phyloP scores from a whole-genome alignment of 805 yeast genomes.

The Nakazawaea wickerhamii region DNA sequence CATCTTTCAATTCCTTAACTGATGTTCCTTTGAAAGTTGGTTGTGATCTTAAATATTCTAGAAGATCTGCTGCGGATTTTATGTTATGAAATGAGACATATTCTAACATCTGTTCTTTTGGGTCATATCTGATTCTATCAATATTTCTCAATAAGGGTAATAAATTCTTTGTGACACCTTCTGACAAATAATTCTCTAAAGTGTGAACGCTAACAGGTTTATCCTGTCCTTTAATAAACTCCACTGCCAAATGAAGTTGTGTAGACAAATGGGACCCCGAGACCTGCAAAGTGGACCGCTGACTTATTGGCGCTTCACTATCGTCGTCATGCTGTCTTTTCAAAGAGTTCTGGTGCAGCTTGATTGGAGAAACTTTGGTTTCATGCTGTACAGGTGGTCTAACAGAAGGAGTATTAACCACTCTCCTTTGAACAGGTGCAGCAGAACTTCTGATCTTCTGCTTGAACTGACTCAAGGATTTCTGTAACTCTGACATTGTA shows the following conservation, averaged over 20 bases:
- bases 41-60: constrained; percentile 70
- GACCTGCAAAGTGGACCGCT: constrained; percentile 9
- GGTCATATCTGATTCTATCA: constrained; percentile 70
- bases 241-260: constrained; percentile 85
- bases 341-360: constrained; percentile 15
- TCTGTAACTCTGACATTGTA: constrained; percentile 11
- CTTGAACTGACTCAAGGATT: constrained; percentile 57
- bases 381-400: constrained; percentile 1
- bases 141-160: constrained; percentile 68
- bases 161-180: constrained; percentile 55
- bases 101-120: constrained; percentile 60
- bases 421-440: constrained; percentile 33
- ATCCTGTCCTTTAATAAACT: constrained; percentile 70
- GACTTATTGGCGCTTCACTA: constrained; percentile 8
- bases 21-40: constrained; percentile 83
- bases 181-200: constrained; percentile 60
- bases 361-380: constrained; percentile 12
- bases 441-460: constrained; percentile 48
- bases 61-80: constrained; percentile 69
- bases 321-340: constrained; percentile 21
- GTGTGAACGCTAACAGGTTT: constrained; percentile 62
- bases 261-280: constrained; percentile 68
- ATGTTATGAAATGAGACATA: constrained; percentile 89
- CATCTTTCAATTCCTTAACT: constrained; percentile 75
- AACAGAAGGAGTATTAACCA: constrained; percentile 14